Percentiles rank a stretch among this genome's conserved stretches.
These are phyloP conservation scores for Gnomoniopsis smithogilvyi DNA, from an alignment of 2,329 filamentous ascomycete genomes.

Conservation along the genomic window DNA sequence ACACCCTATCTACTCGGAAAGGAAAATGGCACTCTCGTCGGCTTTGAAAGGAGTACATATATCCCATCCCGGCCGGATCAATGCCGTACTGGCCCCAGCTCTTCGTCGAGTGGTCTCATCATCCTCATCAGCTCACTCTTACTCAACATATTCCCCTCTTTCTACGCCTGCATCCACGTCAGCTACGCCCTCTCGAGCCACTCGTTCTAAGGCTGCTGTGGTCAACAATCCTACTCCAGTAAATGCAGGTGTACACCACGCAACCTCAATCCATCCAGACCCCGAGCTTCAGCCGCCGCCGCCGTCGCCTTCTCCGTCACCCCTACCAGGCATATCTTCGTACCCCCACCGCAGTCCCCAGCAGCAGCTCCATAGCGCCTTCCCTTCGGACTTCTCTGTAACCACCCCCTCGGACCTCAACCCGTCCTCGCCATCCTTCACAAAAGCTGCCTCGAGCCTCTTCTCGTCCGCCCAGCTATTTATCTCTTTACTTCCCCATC, in stretches of 20 bases:
- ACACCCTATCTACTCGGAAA: background rate
- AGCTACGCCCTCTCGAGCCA: background rate
- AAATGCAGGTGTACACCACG: background rate
- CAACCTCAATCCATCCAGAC: slow-evolving; percentile 11
- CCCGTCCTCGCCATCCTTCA: slow-evolving; percentile 1
- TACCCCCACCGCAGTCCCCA: slow-evolving; percentile 10
- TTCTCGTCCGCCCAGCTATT: slow-evolving; percentile 8
- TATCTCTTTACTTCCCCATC: slow-evolving; percentile 19
- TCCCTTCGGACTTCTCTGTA: slow-evolving; percentile 1
- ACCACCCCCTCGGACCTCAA: background rate
- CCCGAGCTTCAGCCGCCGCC: background rate
- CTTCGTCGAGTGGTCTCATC: slow-evolving; percentile 7
- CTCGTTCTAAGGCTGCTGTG: background rate
- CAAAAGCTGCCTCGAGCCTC: slow-evolving; percentile 11
- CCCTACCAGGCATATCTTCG: slow-evolving; percentile 11
- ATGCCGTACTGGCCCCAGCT: background rate
- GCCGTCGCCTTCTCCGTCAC: slow-evolving; percentile 3
- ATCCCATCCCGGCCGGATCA: background rate
- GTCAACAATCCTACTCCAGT: background rate
- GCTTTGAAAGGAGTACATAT: slow-evolving; percentile 13
- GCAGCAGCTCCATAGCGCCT: slow-evolving; percentile 3
- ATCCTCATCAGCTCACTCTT: slow-evolving; percentile 11
- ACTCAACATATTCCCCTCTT: slow-evolving; percentile 7
- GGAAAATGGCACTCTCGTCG: slow-evolving; percentile 9
- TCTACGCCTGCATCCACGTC: slow-evolving; percentile 2